A percentile compares a stretch with the other conserved stretches of the same genome.
Conservation (phyloP, 1,284 basidiomycete genomes). For the Microstroma glucosiphilum region DNA sequence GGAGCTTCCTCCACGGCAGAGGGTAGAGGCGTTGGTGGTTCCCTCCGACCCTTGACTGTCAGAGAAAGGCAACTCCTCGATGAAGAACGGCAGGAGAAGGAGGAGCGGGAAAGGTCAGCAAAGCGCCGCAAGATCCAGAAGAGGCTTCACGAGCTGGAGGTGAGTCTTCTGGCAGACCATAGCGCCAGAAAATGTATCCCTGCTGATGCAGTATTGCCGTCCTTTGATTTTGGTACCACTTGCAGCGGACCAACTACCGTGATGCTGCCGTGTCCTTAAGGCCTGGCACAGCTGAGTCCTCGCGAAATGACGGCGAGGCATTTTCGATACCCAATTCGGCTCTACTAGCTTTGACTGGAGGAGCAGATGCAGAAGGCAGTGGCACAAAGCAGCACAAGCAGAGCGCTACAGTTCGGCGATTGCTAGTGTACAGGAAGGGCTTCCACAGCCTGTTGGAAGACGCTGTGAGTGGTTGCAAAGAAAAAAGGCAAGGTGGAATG, state of each 20-base stretch:
- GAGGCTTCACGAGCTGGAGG: constrained; percentile 15
- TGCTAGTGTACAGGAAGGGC: constrained; percentile 13
- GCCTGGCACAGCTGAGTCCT: constrained; percentile 5
- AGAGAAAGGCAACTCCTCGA: not conserved
- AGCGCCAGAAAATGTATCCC: too few relatives aligned
- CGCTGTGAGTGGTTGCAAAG: constrained; percentile 8
- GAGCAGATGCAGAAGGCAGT: not conserved
- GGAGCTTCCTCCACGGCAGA: not conserved
- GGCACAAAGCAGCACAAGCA: constrained; percentile 9
- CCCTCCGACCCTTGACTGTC: not conserved
- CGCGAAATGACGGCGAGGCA: constrained; percentile 7
- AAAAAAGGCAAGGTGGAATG: not conserved
- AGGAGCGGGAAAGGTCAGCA: not conserved
- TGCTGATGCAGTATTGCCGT: too few relatives aligned
- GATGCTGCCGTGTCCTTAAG: not conserved
- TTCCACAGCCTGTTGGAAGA: constrained; percentile 15
- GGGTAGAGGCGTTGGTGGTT: not conserved
- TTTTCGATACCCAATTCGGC: constrained; percentile 10
- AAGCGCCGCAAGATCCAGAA: constrained; percentile 7
- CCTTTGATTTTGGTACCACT: constrained; percentile 2
- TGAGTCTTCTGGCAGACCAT: not conserved
- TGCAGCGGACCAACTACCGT: constrained; percentile 5
- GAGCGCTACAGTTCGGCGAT: constrained; percentile 14
- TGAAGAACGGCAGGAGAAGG: constrained; percentile 4
- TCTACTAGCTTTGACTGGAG: not conserved